Conservation (phyloP, 805 yeast species). For the Monosporozyma solicola region DNA sequence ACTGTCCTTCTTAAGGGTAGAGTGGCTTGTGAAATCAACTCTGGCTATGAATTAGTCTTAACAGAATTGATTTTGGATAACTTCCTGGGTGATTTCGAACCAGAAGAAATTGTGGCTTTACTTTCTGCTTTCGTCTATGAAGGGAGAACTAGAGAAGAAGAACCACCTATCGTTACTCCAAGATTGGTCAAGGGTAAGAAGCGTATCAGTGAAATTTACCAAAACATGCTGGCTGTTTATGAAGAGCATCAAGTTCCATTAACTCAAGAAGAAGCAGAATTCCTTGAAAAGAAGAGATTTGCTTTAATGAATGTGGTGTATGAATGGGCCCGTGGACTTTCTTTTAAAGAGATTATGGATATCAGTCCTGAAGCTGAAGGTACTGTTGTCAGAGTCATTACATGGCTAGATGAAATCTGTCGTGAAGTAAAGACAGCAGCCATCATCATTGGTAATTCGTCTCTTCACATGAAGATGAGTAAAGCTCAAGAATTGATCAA, state of each 20-base stretch:
- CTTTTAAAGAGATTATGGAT: conserved; percentile 85
- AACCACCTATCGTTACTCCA: conserved; percentile 59
- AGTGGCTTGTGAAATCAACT: conserved; percentile 84
- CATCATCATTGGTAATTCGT: conserved; percentile 85
- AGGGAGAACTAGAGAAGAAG: conserved; percentile 57
- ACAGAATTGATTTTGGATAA: conserved; percentile 89
- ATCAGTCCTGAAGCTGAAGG: conserved; percentile 91
- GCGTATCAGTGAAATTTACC: conserved; percentile 63
- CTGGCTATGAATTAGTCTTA: conserved; percentile 83
- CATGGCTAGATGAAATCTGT: conserved; percentile 89
- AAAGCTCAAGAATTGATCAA: conserved; percentile 91
- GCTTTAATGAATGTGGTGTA: conserved; percentile 89
- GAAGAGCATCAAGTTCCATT: conserved; percentile 60
- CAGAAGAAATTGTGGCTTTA: conserved; percentile 94
- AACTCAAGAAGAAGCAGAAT: conserved; percentile 78
- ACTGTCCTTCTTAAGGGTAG: conserved; percentile 77
- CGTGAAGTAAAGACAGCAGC: conserved; percentile 93
- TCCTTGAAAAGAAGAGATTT: conserved; percentile 74
- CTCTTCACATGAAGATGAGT: conserved; percentile 80
- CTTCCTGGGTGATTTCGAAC: conserved; percentile 84
- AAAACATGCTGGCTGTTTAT: conserved; percentile 51
- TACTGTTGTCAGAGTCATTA: conserved; percentile 90
- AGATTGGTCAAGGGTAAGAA: conserved; percentile 63
- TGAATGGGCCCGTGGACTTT: conserved; percentile 95
- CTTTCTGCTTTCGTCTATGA: conserved; percentile 89